Percentiles rank a stretch among this genome's conserved stretches.
phyloP scores from a whole-genome alignment of 306 rosid species.

The Senna tora region DNA sequence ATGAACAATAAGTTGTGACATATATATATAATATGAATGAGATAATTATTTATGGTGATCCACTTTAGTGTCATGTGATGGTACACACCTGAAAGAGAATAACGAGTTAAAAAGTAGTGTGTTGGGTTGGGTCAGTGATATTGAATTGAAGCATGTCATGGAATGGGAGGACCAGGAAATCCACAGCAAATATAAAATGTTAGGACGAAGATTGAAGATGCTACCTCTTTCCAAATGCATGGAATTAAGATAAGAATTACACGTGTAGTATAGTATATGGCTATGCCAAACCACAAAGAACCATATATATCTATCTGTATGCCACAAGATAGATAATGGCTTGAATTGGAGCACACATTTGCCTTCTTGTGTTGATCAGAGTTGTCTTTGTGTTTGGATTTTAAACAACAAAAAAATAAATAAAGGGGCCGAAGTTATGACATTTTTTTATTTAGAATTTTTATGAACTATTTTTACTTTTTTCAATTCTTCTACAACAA shows the following conservation, averaged over 20 bases:
- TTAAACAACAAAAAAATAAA: too few relatives aligned
- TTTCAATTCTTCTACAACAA: too few relatives aligned
- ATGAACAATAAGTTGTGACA: slow-evolving; percentile 2
- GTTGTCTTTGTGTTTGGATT: too few relatives aligned
- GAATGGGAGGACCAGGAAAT: slow-evolving; percentile 31
- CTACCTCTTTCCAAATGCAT: background rate
- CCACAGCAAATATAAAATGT: background rate
- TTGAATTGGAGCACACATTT: too few relatives aligned
- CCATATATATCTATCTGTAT: background rate
- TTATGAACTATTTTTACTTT: too few relatives aligned
- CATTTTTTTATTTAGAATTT: too few relatives aligned
- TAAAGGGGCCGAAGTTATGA: too few relatives aligned
- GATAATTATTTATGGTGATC: slow-evolving; percentile 20
- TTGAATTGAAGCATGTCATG: slow-evolving; percentile 37
- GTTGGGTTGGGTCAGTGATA: slow-evolving; percentile 32
- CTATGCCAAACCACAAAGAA: background rate
- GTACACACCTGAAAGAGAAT: slow-evolving; percentile 18
- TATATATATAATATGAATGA: background rate
- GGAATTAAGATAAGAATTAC: background rate
- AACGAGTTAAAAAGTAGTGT: slow-evolving; percentile 2
- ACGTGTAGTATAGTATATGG: background rate
- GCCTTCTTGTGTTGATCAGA: too few relatives aligned
- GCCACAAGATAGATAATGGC: too few relatives aligned
- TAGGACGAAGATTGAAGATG: background rate
- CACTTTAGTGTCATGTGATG: slow-evolving; percentile 29